These are phyloP conservation scores for Oenanthe javanica DNA, from an alignment of 140 eudicot genomes.

Conservation along the genomic window DNA sequence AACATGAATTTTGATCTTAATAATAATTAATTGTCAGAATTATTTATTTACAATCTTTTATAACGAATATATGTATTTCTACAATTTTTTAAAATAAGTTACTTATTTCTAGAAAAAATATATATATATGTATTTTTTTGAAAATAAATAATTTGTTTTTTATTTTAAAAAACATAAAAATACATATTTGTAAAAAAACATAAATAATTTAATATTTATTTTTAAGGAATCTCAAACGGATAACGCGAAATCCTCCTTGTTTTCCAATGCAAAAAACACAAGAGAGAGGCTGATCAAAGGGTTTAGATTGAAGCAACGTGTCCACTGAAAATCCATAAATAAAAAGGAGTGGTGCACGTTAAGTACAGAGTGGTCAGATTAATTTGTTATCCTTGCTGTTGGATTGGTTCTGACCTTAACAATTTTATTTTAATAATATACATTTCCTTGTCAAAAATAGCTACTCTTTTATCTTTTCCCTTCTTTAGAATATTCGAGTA, in stretches of 20 bases:
- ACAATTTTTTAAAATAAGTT: too few species aligned
- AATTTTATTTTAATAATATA: neutral
- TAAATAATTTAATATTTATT: too few species aligned
- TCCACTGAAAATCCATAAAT: neutral
- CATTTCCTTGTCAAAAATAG: conserved; percentile 7
- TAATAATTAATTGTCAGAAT: too few species aligned
- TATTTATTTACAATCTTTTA: too few species aligned
- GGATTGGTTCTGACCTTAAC: neutral
- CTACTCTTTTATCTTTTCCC: neutral
- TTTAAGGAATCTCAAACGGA: too few species aligned
- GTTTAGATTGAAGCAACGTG: neutral
- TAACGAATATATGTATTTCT: too few species aligned
- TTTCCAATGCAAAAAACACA: neutral
- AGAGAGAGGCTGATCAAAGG: neutral
- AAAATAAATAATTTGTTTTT: too few species aligned
- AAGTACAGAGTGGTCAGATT: neutral
- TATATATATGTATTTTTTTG: too few species aligned
- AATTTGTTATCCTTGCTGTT: neutral
- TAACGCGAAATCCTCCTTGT: neutral
- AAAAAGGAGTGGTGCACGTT: neutral
- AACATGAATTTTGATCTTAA: too few species aligned
- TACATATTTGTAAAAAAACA: too few species aligned
- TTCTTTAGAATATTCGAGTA: conserved; percentile 2
- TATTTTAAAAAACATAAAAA: too few species aligned
- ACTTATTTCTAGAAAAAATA: too few species aligned